Evolutionary conservation across 2,329 filamentous ascomycete genomes (phyloP), one percentile per base, ranked within the genome.

Genomic region (Pseudogymnoascus sp.): DNA sequence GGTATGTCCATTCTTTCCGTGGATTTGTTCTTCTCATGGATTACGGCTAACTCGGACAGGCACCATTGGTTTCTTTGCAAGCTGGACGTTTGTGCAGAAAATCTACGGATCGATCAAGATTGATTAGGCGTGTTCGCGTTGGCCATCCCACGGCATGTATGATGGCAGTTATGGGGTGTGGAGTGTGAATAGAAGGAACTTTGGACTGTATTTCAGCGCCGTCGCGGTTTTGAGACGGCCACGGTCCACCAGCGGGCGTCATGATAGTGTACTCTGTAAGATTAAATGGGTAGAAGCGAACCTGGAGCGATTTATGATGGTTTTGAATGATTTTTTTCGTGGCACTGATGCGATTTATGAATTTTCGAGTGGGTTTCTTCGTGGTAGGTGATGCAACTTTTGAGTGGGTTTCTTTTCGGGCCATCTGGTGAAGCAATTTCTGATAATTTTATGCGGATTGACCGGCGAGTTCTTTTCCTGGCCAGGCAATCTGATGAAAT

Each of bases 61-160:
- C 32, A 89, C 93, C 0, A 97, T 99, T 72, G 94, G 94, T 61
- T 97, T 94, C 78, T 91, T 97, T 69, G 86, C 94, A 7, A 95
- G 91, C 73, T 97, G 92, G 90, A 83, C 88, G 72, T 99, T 99
- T 72, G 88, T 96, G 60, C 85, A 90, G 67, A 93, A 89, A 74
- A 99, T 99, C 64, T 99, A 99, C 74, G 79, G 85, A 22, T 97
- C 92, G n/a, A 96, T 99, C 78, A 99, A 99, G 80, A 91, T 99
- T 66, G 94, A 99, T 73, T 99, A 66, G 62, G 28, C 9, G 32
- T 9, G 22, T 60, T 39, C 18, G 20, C 18, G 18, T 28, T 58
- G 35, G 25, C 22, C 25, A 32, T 54, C 25, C 43, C 25, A 18
- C 9, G 43, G 43, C 25, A 54, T 54, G 25, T 47, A 47, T 32